A percentile compares a stretch with the other conserved stretches of the same genome.
These are phyloP conservation scores for Acer campestre DNA, from an alignment of 345 rosid genomes.

Conservation along the genomic window DNA sequence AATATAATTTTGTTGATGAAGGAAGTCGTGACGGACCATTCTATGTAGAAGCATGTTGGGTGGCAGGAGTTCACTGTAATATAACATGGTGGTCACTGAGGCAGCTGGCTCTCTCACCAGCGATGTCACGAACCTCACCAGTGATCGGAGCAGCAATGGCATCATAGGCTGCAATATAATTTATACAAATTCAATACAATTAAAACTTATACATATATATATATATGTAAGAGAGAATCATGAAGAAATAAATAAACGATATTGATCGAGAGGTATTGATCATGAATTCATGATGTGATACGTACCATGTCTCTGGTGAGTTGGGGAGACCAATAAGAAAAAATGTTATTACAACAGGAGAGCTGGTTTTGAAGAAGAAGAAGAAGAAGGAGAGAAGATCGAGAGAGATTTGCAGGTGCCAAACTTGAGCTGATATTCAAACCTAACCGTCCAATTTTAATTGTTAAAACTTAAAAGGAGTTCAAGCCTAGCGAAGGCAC, in stretches of 20 bases:
- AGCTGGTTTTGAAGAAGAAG: background rate
- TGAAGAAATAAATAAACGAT: background rate
- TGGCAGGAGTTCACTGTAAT: conserved; percentile 56
- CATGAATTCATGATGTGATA: background rate
- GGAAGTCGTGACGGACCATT: conserved; percentile 47
- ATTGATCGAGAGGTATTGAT: background rate
- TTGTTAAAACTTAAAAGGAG: background rate
- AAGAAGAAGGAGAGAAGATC: background rate
- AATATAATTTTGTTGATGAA: conserved; percentile 46
- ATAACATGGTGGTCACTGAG: conserved; percentile 45
- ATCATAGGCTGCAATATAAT: conserved; percentile 36
- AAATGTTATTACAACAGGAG: background rate
- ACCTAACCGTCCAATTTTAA: conserved; percentile 36
- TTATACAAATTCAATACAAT: background rate
- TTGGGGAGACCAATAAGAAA: background rate
- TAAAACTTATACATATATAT: too few relatives aligned
- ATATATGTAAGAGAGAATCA: background rate
- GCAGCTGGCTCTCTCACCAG: conserved; percentile 38
- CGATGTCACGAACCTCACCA: conserved; percentile 35
- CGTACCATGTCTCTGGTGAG: conserved; percentile 37
- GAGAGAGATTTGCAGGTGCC: conserved; percentile 9
- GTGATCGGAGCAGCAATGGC: conserved; percentile 46
- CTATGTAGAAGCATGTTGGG: conserved; percentile 37
- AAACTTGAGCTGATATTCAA: conserved; percentile 24
- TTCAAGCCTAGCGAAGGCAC: background rate